A percentile compares a stretch with the other conserved stretches of the same genome.
Evolutionary conservation across 2,329 filamentous ascomycete species (phyloP).

Genomic region (Pseudogymnoascus sp.): DNA sequence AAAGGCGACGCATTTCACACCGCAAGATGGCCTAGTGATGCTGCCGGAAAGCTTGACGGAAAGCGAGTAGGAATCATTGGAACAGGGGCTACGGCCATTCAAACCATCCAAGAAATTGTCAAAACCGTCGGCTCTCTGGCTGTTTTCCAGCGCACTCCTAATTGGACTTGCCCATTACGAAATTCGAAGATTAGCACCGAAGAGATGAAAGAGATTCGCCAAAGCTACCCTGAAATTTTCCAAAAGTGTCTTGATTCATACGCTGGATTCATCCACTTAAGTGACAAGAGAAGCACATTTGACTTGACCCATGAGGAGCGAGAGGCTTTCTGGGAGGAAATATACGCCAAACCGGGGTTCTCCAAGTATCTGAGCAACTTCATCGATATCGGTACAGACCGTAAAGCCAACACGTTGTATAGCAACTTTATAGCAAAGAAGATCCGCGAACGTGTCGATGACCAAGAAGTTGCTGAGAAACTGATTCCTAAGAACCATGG

Average conservation of each 20-base stretch:
- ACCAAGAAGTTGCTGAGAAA: constrained; percentile 30
- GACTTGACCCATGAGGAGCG: constrained; percentile 29
- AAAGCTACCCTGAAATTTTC: constrained; percentile 29
- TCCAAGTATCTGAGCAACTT: constrained; percentile 28
- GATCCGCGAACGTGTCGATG: constrained; percentile 30
- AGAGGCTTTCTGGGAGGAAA: constrained; percentile 24
- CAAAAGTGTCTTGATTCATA: constrained; percentile 21
- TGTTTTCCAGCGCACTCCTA: constrained; percentile 27
- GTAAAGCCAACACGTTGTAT: constrained; percentile 25
- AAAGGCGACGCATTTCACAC: constrained; percentile 12
- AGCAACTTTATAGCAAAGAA: constrained; percentile 29
- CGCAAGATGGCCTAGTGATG: constrained; percentile 8
- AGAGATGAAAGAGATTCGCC: constrained; percentile 25
- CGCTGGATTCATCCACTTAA: constrained; percentile 27
- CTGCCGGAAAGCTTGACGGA: constrained; percentile 14
- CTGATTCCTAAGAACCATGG: constrained; percentile 30
- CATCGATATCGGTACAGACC: constrained; percentile 25
- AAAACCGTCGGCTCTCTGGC: constrained; percentile 33
- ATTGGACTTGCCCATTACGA: constrained; percentile 9
- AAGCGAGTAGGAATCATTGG: constrained; percentile 18
- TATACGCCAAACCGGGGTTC: constrained; percentile 35
- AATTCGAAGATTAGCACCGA: constrained; percentile 24
- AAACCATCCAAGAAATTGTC: constrained; percentile 24
- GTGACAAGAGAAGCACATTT: constrained; percentile 25
- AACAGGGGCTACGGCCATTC: constrained; percentile 23